phyloP scores from a whole-genome alignment of 2,329 filamentous ascomycete species.

The Pseudocercospora macadamiae region DNA sequence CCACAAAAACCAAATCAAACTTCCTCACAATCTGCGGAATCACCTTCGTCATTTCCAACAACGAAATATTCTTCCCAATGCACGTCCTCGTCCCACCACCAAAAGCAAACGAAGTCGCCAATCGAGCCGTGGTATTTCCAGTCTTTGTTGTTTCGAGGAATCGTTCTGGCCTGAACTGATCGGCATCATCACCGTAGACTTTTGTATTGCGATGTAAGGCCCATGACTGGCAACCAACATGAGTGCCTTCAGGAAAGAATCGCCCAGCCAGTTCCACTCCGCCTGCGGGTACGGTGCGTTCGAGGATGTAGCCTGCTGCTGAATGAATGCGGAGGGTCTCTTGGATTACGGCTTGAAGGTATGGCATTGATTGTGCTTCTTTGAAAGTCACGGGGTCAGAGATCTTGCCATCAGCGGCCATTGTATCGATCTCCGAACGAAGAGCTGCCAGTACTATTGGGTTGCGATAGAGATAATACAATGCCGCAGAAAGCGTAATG shows the following conservation, averaged over 20 bases:
- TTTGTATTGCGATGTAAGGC: constrained; percentile 35
- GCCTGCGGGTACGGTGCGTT: constrained; percentile 36
- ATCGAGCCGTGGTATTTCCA: neutral
- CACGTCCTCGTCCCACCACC: constrained; percentile 41
- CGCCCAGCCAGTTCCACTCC: constrained; percentile 41
- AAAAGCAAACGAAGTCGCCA: constrained; percentile 1
- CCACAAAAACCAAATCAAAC: constrained; percentile 21
- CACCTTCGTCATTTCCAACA: constrained; percentile 36
- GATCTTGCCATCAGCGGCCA: neutral
- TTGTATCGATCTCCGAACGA: neutral
- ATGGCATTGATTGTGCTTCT: constrained; percentile 41
- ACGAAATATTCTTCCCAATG: constrained; percentile 36
- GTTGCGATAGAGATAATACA: constrained; percentile 43
- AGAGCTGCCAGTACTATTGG: neutral
- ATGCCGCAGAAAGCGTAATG: constrained; percentile 33
- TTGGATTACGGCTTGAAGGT: constrained; percentile 48
- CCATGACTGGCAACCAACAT: constrained; percentile 38
- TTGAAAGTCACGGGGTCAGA: constrained; percentile 16
- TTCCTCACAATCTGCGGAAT: constrained; percentile 32
- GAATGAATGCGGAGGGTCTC: constrained; percentile 50
- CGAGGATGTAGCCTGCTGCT: constrained; percentile 36
- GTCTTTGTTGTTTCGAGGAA: constrained; percentile 32
- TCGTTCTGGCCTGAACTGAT: constrained; percentile 39
- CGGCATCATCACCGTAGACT: constrained; percentile 37
- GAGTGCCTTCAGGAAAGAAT: constrained; percentile 36